Evolutionary conservation across 371 early-diverging fungal genomes (phyloP).

Genomic region (Batkoa obscura): DNA sequence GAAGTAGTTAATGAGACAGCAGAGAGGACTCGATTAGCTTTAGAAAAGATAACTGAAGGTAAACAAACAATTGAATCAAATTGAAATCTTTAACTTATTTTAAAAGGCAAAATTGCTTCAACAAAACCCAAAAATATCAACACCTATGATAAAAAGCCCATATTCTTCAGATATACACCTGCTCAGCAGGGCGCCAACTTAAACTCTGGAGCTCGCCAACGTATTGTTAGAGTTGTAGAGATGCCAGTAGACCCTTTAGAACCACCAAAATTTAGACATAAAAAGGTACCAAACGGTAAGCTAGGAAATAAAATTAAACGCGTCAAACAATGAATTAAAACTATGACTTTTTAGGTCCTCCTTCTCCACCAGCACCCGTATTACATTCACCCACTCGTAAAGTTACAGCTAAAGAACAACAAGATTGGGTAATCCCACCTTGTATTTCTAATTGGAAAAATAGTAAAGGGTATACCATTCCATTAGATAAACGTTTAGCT

Average conservation of each 20-base stretch:
- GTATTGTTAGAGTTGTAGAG: slow-evolving; percentile 86
- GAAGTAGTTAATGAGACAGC: slow-evolving; percentile 64
- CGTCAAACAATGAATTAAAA: background rate
- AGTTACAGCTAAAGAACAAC: slow-evolving; percentile 82
- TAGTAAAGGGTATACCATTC: slow-evolving; percentile 93
- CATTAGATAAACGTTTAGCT: slow-evolving; percentile 93
- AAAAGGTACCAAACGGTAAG: slow-evolving; percentile 63
- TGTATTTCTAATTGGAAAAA: slow-evolving; percentile 98
- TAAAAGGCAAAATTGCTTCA: slow-evolving; percentile 41
- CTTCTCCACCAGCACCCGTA: slow-evolving; percentile 89
- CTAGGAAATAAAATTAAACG: background rate
- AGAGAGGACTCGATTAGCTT: slow-evolving; percentile 66
- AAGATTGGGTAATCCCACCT: slow-evolving; percentile 91
- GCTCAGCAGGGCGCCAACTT: slow-evolving; percentile 35
- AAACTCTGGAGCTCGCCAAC: slow-evolving; percentile 45
- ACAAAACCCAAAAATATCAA: slow-evolving; percentile 43
- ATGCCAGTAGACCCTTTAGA: slow-evolving; percentile 92
- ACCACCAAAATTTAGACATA: slow-evolving; percentile 79
- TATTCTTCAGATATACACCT: slow-evolving; percentile 82
- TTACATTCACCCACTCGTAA: slow-evolving; percentile 94
- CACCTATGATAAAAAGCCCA: slow-evolving; percentile 30
- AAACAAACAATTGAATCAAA: background rate
- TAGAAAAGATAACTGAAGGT: slow-evolving; percentile 73
- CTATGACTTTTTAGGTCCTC: slow-evolving; percentile 22
- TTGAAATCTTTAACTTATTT: background rate